Conservation (phyloP, 2,329 filamentous ascomycete genomes). For the Aurifilum marmelostoma region DNA sequence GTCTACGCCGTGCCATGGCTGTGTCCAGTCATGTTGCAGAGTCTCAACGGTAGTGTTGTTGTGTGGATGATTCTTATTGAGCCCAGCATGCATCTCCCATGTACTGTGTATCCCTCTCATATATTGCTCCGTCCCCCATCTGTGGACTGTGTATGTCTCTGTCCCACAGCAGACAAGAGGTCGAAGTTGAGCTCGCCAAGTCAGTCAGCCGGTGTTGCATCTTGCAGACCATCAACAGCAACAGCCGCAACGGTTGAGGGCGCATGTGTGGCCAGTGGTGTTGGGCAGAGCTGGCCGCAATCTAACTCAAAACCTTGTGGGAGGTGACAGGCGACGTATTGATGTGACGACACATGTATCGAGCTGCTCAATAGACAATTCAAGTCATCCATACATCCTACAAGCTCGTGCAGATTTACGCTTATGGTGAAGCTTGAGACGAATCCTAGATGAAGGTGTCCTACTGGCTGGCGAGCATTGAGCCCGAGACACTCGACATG, state of each 20-base stretch:
- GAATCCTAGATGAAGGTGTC: too few relatives aligned
- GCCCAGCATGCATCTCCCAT: background rate
- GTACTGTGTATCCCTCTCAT: background rate
- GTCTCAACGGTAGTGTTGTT: background rate
- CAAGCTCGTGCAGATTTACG: too few relatives aligned
- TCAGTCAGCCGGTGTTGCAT: background rate
- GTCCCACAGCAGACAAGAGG: background rate
- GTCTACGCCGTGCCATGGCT: background rate
- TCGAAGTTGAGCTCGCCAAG: constrained; percentile 3
- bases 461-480: too few relatives aligned
- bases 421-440: too few relatives aligned
- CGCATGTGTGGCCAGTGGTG: background rate
- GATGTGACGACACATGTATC: background rate
- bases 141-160: background rate
- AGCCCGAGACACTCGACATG: too few relatives aligned
- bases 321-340: background rate
- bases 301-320: background rate
- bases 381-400: too few relatives aligned
- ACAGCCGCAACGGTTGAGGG: background rate
- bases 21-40: background rate
- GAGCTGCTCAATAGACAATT: background rate
- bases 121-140: background rate
- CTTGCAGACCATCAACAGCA: background rate
- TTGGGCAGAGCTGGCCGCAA: background rate
- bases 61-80: background rate